These are phyloP conservation scores for Cercospora canescens DNA, from an alignment of 2,329 filamentous ascomycete genomes.

Conservation along the genomic window DNA sequence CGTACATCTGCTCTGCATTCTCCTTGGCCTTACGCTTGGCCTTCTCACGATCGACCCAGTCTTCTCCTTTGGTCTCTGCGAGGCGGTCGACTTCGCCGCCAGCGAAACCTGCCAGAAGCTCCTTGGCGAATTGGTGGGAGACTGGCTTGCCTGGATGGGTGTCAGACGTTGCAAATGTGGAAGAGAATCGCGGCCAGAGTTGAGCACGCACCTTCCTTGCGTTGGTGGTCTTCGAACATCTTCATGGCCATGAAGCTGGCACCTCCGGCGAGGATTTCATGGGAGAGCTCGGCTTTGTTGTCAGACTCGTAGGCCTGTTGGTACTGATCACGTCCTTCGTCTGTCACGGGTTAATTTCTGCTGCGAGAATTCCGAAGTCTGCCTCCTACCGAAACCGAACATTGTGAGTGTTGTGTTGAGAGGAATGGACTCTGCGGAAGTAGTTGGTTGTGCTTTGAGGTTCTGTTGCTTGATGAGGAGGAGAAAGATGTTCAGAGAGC, in stretches of 20 bases:
- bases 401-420: not conserved
- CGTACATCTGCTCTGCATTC: conserved; percentile 49
- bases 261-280: conserved; percentile 74
- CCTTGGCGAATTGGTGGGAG: conserved; percentile 74
- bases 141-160: conserved; percentile 62
- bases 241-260: conserved; percentile 80
- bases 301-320: conserved; percentile 54
- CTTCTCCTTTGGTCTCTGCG: conserved; percentile 57
- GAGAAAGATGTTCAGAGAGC: not conserved
- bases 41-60: conserved; percentile 50
- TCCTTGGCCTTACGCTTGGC: conserved; percentile 48
- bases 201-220: conserved; percentile 54
- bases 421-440: not conserved
- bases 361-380: no score
- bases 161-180: not conserved
- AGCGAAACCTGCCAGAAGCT: conserved; percentile 70
- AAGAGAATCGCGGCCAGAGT: no score
- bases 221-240: conserved; percentile 74
- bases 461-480: not conserved
- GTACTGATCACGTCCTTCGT: conserved; percentile 56
- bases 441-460: not conserved
- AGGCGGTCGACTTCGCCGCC: conserved; percentile 76
- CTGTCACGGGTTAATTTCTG: conserved; percentile 35
- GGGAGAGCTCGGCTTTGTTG: conserved; percentile 62
- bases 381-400: conserved; percentile 12